Base-by-base conservation (phyloP, 768 basidiomycete species). In the Tricholoma saponaceum region DNA sequence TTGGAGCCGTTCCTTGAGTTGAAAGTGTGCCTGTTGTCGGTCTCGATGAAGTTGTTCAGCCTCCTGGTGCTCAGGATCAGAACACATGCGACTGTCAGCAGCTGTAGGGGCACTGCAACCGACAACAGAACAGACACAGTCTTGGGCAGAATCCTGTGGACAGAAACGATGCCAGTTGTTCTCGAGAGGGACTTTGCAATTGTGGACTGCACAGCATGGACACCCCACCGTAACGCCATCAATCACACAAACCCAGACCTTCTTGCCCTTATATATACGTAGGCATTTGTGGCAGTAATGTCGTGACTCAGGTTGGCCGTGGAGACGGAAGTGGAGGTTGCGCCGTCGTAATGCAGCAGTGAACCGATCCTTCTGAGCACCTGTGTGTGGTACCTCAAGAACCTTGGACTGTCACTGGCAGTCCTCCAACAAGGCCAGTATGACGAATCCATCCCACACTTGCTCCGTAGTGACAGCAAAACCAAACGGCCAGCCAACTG, bases 241-340 rank as follows among this genome's bases (percentile, higher is more conserved):
- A 13, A 46, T 46, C 6, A 46, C 44, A 1, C 4, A 6, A 10
- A 46, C 44, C 20, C 20, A 46, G 18, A 46, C 44, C 23, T 25
- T 23, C 23, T 23, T 46, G 3, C 44, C 44, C 10, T 46, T 25
- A 13, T 50, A 68, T 1, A 54, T 6, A 0, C 65, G 58, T 43
- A 66, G 52, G 52, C 70, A 72, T 35, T 61, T 64, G 10, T 69
- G 54, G 41, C 72, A 73, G 13, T 51, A 60, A 58, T 71, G 71
- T 2, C 5, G 20, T 8, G 66, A 56, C 18, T 70, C 67, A 13
- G 62, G 61, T 37, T 72, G 69, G 0, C 70, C 70, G 23, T 62
- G 26, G 5, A 59, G 20, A 7, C 65, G 52, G 4, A 71, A 68
- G 0, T 57, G 54, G 0, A 35, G 8, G 49, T 71, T 74, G 0